phyloP scores from a whole-genome alignment of 1,139 yeast genomes.

The Suhomyces bokatorum region DNA sequence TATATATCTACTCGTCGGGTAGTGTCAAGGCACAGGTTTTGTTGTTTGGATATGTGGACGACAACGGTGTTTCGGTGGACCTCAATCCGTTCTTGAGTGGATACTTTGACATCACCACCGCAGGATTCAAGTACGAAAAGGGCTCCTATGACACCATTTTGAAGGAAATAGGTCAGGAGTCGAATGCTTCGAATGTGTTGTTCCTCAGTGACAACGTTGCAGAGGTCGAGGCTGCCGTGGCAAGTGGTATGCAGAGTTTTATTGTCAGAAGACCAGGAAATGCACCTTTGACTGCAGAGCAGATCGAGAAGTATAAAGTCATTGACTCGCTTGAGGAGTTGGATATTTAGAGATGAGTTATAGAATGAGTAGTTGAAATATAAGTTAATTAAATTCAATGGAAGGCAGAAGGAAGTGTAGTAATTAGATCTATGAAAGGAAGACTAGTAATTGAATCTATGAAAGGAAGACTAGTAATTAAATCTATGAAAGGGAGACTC shows the following conservation, averaged over 20 bases:
- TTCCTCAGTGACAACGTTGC: constrained; percentile 75
- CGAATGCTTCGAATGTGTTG: constrained; percentile 37
- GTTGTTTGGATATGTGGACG: constrained; percentile 63
- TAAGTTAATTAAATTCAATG: too few species aligned
- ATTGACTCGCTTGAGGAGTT: constrained; percentile 9
- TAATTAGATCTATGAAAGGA: too few species aligned
- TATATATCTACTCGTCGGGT: constrained; percentile 90
- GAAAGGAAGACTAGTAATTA: too few species aligned
- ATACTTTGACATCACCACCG: constrained; percentile 82
- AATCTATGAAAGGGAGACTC: too few species aligned
- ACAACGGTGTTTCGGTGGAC: constrained; percentile 36
- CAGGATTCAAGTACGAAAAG: constrained; percentile 67
- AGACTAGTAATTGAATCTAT: too few species aligned
- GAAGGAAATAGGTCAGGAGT: constrained; percentile 37
- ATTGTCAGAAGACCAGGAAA: constrained; percentile 80
- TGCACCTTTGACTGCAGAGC: constrained; percentile 45
- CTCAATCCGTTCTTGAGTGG: constrained; percentile 57
- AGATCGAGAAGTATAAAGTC: constrained; percentile 12
- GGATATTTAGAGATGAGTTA: not conserved
- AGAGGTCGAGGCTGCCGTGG: constrained; percentile 71
- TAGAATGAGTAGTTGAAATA: not conserved
- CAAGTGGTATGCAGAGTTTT: constrained; percentile 60
- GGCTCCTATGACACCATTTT: constrained; percentile 62
- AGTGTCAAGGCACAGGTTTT: constrained; percentile 83
- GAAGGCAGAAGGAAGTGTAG: too few species aligned